Conservation (phyloP, 495 filamentous ascomycete species). For the Podospora pseudopauciseta region DNA sequence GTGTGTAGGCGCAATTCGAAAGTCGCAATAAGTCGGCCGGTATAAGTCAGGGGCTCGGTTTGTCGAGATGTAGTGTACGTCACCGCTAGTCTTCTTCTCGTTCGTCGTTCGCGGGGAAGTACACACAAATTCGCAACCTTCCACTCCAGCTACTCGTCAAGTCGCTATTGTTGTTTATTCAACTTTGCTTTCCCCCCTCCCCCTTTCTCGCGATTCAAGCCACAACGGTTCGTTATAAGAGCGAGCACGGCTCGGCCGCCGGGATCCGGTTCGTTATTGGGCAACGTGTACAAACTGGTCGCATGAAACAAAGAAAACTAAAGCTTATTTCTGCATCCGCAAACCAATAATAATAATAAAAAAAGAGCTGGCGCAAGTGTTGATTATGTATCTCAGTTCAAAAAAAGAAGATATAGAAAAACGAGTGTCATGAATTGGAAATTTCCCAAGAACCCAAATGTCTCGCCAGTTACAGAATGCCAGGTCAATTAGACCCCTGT, state of each 20-base stretch:
- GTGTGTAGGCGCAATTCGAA: background rate
- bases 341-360: background rate
- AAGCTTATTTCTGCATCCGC: background rate
- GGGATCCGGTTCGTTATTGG: background rate
- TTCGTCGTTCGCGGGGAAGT: background rate
- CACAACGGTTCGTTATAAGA: background rate
- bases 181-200: background rate
- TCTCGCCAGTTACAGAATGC: background rate
- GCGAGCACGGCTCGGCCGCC: background rate
- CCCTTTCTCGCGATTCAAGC: background rate
- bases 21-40: background rate
- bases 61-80: background rate
- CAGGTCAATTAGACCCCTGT: constrained; percentile 6
- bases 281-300: background rate
- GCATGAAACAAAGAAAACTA: constrained; percentile 3
- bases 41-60: background rate
- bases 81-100: background rate
- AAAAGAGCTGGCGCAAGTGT: background rate
- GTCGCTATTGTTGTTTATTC: background rate
- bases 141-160: background rate
- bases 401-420: background rate
- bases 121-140: background rate
- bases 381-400: background rate
- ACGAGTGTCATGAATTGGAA: background rate
- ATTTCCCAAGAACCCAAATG: background rate